A percentile compares a stretch with the other conserved stretches of the same genome.
These are phyloP conservation scores for Aegilops sharonensis DNA, from an alignment of 176 grass and related monocot genomes.

Conservation along the genomic window DNA sequence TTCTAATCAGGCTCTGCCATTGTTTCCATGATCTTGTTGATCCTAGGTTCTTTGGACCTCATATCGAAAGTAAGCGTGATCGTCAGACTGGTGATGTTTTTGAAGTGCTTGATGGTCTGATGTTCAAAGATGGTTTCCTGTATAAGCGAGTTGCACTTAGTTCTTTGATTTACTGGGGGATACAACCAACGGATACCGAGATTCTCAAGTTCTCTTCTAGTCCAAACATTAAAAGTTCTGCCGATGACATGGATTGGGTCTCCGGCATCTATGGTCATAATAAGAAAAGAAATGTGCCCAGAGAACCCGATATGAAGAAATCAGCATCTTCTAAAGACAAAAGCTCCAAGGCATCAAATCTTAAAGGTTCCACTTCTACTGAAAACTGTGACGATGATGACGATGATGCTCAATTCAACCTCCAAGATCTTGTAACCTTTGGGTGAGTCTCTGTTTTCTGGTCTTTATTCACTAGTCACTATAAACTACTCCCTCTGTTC, in stretches of 20 bases:
- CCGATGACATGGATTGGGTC: conserved; percentile 82
- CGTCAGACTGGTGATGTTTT: conserved; percentile 81
- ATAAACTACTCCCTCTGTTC: not conserved
- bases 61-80: conserved; percentile 76
- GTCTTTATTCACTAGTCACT: conserved; percentile 16
- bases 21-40: conserved; percentile 24
- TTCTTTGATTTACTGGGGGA: conserved; percentile 89
- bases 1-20: conserved; percentile 24
- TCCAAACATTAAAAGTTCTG: conserved; percentile 44
- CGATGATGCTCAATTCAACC: conserved; percentile 37
- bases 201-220: conserved; percentile 77
- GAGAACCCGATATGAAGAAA: conserved; percentile 18
- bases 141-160: conserved; percentile 79
- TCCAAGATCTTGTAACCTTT: conserved; percentile 94
- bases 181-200: conserved; percentile 77
- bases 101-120: conserved; percentile 87
- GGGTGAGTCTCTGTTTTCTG: conserved; percentile 53
- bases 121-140: conserved; percentile 95
- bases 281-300: conserved; percentile 50
- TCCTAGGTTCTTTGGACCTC: conserved; percentile 73
- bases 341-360: conserved; percentile 49
- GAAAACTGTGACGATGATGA: conserved; percentile 46
- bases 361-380: conserved; percentile 57
- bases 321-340: conserved; percentile 49
- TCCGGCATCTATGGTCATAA: conserved; percentile 54